Evolutionary conservation across 306 rosid species (phyloP).

Genomic region (Ormosia emarginata): DNA sequence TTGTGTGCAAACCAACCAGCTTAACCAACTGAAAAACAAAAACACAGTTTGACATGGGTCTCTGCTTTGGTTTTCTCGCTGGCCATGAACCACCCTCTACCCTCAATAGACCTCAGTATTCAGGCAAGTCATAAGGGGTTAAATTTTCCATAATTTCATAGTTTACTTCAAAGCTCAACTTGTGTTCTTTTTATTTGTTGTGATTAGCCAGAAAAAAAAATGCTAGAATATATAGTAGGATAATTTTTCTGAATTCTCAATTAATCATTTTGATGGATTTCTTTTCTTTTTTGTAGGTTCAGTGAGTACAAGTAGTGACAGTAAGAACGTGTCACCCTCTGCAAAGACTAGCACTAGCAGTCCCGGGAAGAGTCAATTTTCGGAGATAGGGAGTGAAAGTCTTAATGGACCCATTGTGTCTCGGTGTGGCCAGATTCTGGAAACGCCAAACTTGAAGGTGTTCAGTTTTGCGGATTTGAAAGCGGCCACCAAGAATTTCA

Average conservation of each 20-base stretch:
- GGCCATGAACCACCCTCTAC: slow-evolving; percentile 4
- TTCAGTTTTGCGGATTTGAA: slow-evolving; percentile 63
- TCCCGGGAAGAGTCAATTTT: slow-evolving; percentile 42
- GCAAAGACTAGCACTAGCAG: slow-evolving; percentile 50
- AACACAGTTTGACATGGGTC: slow-evolving; percentile 33
- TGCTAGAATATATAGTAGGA: no score
- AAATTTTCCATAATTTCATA: neutral
- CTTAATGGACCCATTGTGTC: neutral
- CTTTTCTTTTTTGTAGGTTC: slow-evolving; percentile 28
- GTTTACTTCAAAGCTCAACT: neutral
- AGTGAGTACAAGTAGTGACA: slow-evolving; percentile 25
- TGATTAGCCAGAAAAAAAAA: neutral
- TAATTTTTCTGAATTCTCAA: neutral
- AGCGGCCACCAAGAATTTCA: slow-evolving; percentile 61
- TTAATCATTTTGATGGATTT: neutral
- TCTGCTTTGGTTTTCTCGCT: slow-evolving; percentile 41
- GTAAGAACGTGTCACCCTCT: slow-evolving; percentile 29
- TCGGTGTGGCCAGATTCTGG: slow-evolving; percentile 42
- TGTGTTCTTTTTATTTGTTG: neutral
- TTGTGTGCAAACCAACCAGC: neutral
- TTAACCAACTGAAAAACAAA: neutral
- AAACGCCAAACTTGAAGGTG: slow-evolving; percentile 51
- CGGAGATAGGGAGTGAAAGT: slow-evolving; percentile 39
- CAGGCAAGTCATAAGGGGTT: slow-evolving; percentile 23
- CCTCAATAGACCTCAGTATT: slow-evolving; percentile 11